phyloP scores from a whole-genome alignment of 2,329 filamentous ascomycete genomes.

The Ciborinia camelliae region DNA sequence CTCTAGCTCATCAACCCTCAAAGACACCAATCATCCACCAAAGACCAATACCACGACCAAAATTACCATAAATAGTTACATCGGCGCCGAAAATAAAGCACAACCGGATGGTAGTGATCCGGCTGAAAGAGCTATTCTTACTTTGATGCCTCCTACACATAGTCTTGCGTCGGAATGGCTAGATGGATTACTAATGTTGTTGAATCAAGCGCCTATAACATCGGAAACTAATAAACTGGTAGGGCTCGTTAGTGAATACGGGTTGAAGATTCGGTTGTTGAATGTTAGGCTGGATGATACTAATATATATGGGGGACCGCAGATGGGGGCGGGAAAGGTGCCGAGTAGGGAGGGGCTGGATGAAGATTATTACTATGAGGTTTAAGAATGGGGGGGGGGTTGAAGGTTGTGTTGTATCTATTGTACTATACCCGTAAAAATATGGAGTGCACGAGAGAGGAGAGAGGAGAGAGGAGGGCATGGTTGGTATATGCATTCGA shows the following conservation, averaged over 20 bases:
- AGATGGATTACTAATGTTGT: constrained; percentile 88
- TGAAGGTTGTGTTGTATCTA: background rate
- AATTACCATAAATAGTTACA: constrained; percentile 84
- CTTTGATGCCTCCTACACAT: constrained; percentile 76
- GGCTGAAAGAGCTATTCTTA: constrained; percentile 72
- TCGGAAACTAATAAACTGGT: constrained; percentile 90
- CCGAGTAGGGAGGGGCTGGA: constrained; percentile 82
- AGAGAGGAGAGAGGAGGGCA: background rate
- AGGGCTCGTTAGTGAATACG: constrained; percentile 81
- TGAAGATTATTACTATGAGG: constrained; percentile 85
- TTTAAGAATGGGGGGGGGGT: constrained; percentile 22
- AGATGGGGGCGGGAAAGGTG: constrained; percentile 60
- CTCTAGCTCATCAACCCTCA: constrained; percentile 42
- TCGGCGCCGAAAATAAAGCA: constrained; percentile 29
- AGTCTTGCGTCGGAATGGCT: constrained; percentile 93
- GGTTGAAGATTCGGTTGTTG: constrained; percentile 84
- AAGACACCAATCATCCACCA: constrained; percentile 35
- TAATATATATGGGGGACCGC: constrained; percentile 63
- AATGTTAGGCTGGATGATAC: constrained; percentile 83
- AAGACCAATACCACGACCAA: constrained; percentile 57
- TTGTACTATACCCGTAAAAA: background rate
- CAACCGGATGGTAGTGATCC: constrained; percentile 38
- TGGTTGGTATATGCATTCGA: background rate
- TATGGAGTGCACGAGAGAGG: background rate
- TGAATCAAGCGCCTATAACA: constrained; percentile 96